A percentile compares a stretch with the other conserved stretches of the same genome.
Evolutionary conservation across 768 basidiomycete genomes (phyloP).

Genomic region (Auriscalpium vulgare): DNA sequence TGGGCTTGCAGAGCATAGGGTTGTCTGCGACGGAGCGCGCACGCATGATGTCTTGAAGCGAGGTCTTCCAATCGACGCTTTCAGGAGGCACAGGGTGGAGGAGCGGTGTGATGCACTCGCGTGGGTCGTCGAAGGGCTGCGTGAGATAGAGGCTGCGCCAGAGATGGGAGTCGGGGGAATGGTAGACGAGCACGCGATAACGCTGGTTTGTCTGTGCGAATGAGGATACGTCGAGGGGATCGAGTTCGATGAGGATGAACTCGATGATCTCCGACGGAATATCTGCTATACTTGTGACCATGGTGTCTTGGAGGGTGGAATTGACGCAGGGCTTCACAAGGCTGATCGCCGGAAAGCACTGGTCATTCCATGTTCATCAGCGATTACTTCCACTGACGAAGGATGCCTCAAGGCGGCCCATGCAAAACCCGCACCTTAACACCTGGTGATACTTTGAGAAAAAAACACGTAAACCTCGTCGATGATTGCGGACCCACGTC

Average conservation of each 20-base stretch:
- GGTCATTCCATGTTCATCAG: too few relatives aligned
- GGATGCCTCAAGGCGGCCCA: too few relatives aligned
- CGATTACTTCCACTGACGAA: too few relatives aligned
- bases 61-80: conserved; percentile 37
- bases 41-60: conserved; percentile 48
- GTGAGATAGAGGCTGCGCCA: conserved; percentile 64
- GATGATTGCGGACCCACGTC: too few relatives aligned
- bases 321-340: neutral
- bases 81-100: conserved; percentile 15
- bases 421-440: too few relatives aligned
- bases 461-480: too few relatives aligned
- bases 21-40: conserved; percentile 39
- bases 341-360: too few relatives aligned
- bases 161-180: conserved; percentile 35
- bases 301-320: neutral
- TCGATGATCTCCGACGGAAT: conserved; percentile 57
- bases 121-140: conserved; percentile 58
- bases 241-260: conserved; percentile 43
- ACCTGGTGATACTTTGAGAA: too few relatives aligned
- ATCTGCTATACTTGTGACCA: neutral
- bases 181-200: conserved; percentile 39
- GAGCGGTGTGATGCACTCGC: conserved; percentile 34
- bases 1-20: conserved; percentile 27
- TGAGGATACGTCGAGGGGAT: conserved; percentile 52
- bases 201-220: conserved; percentile 43